These are phyloP conservation scores for Russula abietina DNA, from an alignment of 768 basidiomycete genomes.

Conservation along the genomic window DNA sequence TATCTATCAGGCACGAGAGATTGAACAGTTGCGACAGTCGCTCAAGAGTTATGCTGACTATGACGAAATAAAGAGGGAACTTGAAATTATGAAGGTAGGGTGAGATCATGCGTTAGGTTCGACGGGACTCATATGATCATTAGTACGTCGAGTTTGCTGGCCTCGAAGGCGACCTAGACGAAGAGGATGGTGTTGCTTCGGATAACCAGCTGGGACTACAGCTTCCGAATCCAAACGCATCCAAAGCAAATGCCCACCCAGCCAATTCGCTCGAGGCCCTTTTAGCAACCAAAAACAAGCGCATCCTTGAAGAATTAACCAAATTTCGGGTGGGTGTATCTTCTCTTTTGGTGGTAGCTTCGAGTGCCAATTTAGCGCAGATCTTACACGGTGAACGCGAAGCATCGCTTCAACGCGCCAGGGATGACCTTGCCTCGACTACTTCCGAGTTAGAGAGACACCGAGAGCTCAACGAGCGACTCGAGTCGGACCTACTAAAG, in stretches of 20 bases:
- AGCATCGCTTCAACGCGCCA: slow-evolving; percentile 50
- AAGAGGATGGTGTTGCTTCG: slow-evolving; percentile 38
- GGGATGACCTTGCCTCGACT: slow-evolving; percentile 52
- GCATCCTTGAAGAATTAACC: slow-evolving; percentile 87
- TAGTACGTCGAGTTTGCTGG: slow-evolving; percentile 97
- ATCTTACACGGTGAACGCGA: slow-evolving; percentile 82
- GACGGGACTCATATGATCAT: not conserved
- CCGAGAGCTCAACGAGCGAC: slow-evolving; percentile 73
- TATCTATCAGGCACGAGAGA: slow-evolving; percentile 51
- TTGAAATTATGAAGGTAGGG: slow-evolving; percentile 95
- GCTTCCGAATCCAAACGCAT: slow-evolving; percentile 85
- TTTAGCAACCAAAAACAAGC: slow-evolving; percentile 89
- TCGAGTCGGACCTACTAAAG: slow-evolving; percentile 86
- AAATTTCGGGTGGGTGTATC: slow-evolving; percentile 63
- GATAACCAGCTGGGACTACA: slow-evolving; percentile 46
- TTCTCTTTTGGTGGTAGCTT: not conserved
- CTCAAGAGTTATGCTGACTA: slow-evolving; percentile 79
- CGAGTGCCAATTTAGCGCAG: slow-evolving; percentile 34
- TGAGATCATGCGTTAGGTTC: not conserved
- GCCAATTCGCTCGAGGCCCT: slow-evolving; percentile 86
- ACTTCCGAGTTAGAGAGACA: slow-evolving; percentile 71
- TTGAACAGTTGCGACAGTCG: slow-evolving; percentile 60
- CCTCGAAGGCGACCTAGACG: slow-evolving; percentile 68
- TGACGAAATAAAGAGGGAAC: slow-evolving; percentile 95
- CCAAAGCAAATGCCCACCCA: slow-evolving; percentile 68